Base-by-base conservation (phyloP, 228 moss, liverwort and hornwort genomes). In the Sphagnum magellanicum region DNA sequence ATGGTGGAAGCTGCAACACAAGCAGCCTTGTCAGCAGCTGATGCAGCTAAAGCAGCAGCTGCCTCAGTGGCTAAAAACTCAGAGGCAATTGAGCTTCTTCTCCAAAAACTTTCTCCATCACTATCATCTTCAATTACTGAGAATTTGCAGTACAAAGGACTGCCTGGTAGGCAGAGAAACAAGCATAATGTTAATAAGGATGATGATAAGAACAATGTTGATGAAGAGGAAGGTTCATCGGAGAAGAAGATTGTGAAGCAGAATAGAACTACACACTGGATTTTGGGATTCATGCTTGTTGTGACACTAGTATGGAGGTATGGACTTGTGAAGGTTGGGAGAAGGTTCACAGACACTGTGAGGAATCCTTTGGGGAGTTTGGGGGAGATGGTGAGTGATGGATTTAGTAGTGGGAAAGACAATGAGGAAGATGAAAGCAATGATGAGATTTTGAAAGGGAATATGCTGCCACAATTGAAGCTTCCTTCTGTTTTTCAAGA, bases 21-120 rank as follows among this genome's bases (percentile, higher is more conserved):
- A 63, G 83, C 90, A 61, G 96, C 96, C 15, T 73, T 83, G 61
- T 78, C 82, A 59, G 88, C 96, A 63, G 91, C 96, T 11, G 86
- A 81, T 53, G 81, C 96, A 61, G 87, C 88, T 7, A 81, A 88
- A 74, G 80, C 85, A 46, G 82, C 83, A 52, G 86, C 85, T 46
- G 16, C 15, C 4, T 79, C 89, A 58, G 84, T 91, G 61, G 71
- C 80, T 3, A 81, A 70, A 66, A 97, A 88, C 74, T 88, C 93
- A 10, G 78, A 83, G 60, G 88, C 93, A 11, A 83, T 97, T 60
- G 78, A 91, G 71, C 49, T 75, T 46, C 81, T 93, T 47, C 75
- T 81, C 61, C 84, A 50, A 63, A 68, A 69, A 9, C 68, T 88
- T 49, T 61, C 55, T 15, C 15, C 49, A 32, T 60, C 71, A 53